A percentile compares a stretch with the other conserved stretches of the same genome.
Conservation (phyloP, 1,139 yeast species). For the Pichia sp. region DNA sequence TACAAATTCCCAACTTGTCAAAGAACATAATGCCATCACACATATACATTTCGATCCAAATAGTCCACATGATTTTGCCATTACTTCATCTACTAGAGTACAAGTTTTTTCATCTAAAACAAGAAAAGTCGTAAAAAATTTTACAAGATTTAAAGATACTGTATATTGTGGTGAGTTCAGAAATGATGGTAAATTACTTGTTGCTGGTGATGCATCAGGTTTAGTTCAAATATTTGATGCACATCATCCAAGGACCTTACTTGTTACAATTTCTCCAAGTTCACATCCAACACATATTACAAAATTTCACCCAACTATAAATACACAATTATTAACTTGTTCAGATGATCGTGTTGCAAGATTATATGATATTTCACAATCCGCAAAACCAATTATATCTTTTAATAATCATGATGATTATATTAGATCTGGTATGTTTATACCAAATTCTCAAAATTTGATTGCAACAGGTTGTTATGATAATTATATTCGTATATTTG, state of each 20-base stretch:
- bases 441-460: constrained; percentile 62
- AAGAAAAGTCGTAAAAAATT: constrained; percentile 82
- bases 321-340: constrained; percentile 74
- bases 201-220: constrained; percentile 89
- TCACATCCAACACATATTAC: constrained; percentile 89
- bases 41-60: constrained; percentile 84
- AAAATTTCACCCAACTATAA: constrained; percentile 74
- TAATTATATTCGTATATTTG: constrained; percentile 80
- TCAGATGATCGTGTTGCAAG: constrained; percentile 87
- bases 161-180: constrained; percentile 83
- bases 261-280: constrained; percentile 77
- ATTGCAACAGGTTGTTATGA: constrained; percentile 94
- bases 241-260: constrained; percentile 60
- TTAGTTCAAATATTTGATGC: constrained; percentile 80
- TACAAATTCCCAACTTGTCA: constrained; percentile 77
- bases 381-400: constrained; percentile 58
- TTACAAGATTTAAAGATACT: constrained; percentile 85
- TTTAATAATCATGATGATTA: constrained; percentile 83
- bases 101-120: constrained; percentile 92
- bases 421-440: constrained; percentile 73
- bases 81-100: constrained; percentile 84
- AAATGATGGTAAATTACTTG: constrained; percentile 73
- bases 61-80: constrained; percentile 88
- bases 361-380: constrained; percentile 82
- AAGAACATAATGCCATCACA: constrained; percentile 88